Conservation (phyloP, 192 early-diverging fungal genomes). For the Umbelopsis vinacea region DNA sequence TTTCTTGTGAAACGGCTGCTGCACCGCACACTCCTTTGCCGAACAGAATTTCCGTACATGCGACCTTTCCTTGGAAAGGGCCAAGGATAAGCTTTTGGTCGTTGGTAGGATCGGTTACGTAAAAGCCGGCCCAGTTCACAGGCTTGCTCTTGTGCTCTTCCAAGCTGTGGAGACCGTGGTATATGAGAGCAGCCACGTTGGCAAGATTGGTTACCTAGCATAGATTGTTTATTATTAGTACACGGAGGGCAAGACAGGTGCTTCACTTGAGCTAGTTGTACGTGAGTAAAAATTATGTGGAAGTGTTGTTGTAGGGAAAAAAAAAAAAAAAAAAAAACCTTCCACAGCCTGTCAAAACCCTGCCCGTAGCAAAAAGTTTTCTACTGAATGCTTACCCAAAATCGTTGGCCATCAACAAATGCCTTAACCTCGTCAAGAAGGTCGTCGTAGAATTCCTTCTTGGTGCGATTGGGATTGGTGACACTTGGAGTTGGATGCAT, state of each 20-base stretch:
- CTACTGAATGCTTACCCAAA: conserved; percentile 43
- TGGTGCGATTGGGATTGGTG: conserved; percentile 37
- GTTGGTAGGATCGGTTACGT: conserved; percentile 61
- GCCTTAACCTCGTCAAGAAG: conserved; percentile 60
- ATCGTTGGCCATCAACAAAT: conserved; percentile 72
- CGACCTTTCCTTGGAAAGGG: conserved; percentile 91
- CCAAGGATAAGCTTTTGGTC: conserved; percentile 68
- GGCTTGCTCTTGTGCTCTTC: conserved; percentile 60
- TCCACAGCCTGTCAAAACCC: not conserved
- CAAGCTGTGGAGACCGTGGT: conserved; percentile 73
- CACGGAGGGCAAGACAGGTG: too few relatives aligned
- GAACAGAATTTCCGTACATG: conserved; percentile 84
- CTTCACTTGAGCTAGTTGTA: too few relatives aligned
- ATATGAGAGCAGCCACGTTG: conserved; percentile 81
- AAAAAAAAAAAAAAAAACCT: conserved; percentile 2
- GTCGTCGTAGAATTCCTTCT: conserved; percentile 74
- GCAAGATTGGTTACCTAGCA: conserved; percentile 75
- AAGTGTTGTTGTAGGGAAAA: not conserved
- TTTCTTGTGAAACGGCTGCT: conserved; percentile 60
- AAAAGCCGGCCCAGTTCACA: conserved; percentile 85
- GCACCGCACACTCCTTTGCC: conserved; percentile 91
- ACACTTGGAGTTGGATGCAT: conserved; percentile 29
- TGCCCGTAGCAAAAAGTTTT: not conserved
- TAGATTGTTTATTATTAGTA: not conserved
- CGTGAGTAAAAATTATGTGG: too few relatives aligned